Base-by-base conservation (phyloP, 208 protist genomes). In the Crithidia acanthocephali region DNA sequence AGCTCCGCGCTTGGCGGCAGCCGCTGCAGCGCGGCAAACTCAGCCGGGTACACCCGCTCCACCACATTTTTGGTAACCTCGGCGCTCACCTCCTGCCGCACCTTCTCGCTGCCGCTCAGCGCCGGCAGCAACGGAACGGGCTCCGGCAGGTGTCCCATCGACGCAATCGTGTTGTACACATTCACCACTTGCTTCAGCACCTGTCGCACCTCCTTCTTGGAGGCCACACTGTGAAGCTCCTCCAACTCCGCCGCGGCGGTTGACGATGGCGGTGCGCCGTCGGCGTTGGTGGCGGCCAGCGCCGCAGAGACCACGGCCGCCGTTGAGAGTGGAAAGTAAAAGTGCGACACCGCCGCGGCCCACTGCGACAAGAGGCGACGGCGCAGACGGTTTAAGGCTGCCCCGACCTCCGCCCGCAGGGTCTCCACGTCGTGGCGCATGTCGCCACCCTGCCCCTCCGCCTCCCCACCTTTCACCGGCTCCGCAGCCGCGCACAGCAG, bases 111-210 rank as follows among this genome's bases (percentile, higher is more conserved):
- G 40, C 74, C 72, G 40, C 58, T 53, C 23, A 94, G 23, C n/a
- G 83, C 73, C 20, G 42, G 30, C 62, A 94, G 57, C 28, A 91
- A 62, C 53, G 86, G 86, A 22, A 94, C 72, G 2, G 72, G 75
- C 47, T 74, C 42, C 18, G 84, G 85, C 28, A 91, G 64, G 32
- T 55, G 40, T 23, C 89, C 89, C 27, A 69, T 64, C 9, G 83
- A 73, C 10, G 86, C 89, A 22, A 92, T 60, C 56, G 61, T 67
- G 63, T 72, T 77, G 71, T 92, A 94, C 44, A 94, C 76, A 27
- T 86, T 76, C 58, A 80, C 50, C 3, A 87, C 52, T 61, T 76
- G 53, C 42, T 72, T 73, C 48, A 86, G 69, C 67, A 68, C 64
- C 2, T 58, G 56, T n/a, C 71, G 62, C 45, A 79, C 30, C 27